Conservation (phyloP, 345 rosid genomes). For the Alliaria petiolata region DNA sequence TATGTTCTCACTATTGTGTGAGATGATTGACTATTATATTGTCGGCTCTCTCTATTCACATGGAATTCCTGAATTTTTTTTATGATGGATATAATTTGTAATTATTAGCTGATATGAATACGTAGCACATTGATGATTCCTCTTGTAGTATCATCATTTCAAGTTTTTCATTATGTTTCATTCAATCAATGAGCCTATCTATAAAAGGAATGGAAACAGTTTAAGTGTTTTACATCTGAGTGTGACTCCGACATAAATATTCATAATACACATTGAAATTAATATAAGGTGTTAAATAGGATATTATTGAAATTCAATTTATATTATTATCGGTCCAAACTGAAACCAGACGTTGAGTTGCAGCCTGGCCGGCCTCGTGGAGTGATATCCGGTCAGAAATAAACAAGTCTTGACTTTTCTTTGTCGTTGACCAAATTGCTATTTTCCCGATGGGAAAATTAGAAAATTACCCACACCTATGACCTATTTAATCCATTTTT, state of each 20-base stretch:
- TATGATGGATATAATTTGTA: neutral
- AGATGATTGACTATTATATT: conserved; percentile 27
- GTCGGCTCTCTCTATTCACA: conserved; percentile 23
- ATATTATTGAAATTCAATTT: neutral
- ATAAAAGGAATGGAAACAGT: conserved; percentile 6
- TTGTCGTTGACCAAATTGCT: conserved; percentile 25
- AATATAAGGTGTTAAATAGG: neutral
- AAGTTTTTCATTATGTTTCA: conserved; percentile 13
- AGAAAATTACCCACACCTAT: neutral
- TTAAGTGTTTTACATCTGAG: conserved; percentile 2
- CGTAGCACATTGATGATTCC: conserved; percentile 4
- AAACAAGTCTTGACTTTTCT: conserved; percentile 25
- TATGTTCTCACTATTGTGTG: conserved; percentile 5
- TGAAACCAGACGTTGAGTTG: conserved; percentile 20
- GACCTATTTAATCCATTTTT: too few species aligned
- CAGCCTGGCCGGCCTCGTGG: conserved; percentile 35
- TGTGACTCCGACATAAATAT: neutral
- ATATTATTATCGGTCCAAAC: conserved; percentile 8
- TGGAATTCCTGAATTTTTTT: neutral
- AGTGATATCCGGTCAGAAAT: conserved; percentile 29
- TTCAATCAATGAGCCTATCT: conserved; percentile 23
- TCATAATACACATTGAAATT: neutral
- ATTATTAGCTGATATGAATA: conserved; percentile 8
- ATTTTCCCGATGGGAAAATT: conserved; percentile 9
- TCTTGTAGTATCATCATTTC: neutral